Evolutionary conservation across 2,329 filamentous ascomycete genomes (phyloP).

Genomic region (Aspergillus pseudoglaucus): DNA sequence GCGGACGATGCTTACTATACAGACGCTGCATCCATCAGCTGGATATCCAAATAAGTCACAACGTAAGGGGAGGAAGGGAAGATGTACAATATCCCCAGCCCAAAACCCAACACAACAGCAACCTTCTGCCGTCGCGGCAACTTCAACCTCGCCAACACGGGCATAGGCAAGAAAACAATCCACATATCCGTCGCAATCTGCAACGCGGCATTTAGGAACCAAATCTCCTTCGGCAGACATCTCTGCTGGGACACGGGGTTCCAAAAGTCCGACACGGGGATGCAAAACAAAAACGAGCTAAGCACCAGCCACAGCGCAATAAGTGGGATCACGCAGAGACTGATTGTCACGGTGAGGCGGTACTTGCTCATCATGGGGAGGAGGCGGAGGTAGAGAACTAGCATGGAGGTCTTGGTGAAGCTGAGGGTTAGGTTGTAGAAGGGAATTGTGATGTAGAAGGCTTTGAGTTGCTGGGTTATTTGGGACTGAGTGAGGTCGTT

Average conservation of each 20-base stretch:
- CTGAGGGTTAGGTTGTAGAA: conserved; percentile 29
- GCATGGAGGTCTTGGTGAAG: conserved; percentile 26
- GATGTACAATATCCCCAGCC: conserved; percentile 23
- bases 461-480: background rate
- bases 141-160: conserved; percentile 14
- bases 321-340: conserved; percentile 12
- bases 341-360: conserved; percentile 5
- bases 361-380: conserved; percentile 19
- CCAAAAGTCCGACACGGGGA: conserved; percentile 22
- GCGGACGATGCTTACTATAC: conserved; percentile 21
- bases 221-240: conserved; percentile 19
- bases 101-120: conserved; percentile 21
- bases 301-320: conserved; percentile 23
- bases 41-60: no score
- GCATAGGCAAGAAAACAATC: conserved; percentile 23
- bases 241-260: background rate
- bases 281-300: conserved; percentile 21
- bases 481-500: background rate
- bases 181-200: conserved; percentile 22
- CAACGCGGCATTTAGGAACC: conserved; percentile 23
- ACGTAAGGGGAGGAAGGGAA: background rate
- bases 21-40: conserved; percentile 14
- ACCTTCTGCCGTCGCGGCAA: conserved; percentile 17
- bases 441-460: conserved; percentile 26
- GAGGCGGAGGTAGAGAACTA: conserved; percentile 26